Conservation (phyloP, 805 yeast species). For the Maudiozyma serrabonitensis region DNA sequence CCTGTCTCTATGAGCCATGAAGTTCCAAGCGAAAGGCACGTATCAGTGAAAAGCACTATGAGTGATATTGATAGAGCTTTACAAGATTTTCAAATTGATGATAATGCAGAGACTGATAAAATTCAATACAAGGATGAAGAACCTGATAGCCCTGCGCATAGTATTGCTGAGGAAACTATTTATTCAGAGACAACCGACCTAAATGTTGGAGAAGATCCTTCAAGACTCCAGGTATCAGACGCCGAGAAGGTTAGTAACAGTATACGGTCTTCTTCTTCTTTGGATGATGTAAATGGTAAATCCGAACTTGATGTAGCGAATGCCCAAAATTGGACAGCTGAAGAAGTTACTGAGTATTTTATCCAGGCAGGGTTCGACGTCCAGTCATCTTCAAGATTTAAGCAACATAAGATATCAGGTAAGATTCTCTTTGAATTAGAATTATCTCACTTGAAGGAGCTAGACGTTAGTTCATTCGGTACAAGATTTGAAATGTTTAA, state of each 20-base stretch:
- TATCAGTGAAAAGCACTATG: conserved; percentile 45
- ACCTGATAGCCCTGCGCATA: background rate
- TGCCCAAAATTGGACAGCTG: conserved; percentile 69
- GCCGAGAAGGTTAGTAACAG: background rate
- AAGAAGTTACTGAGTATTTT: conserved; percentile 75
- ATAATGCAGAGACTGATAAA: conserved; percentile 3
- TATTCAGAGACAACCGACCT: conserved; percentile 14
- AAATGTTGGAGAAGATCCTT: conserved; percentile 4
- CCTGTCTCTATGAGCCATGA: background rate
- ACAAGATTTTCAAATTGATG: conserved; percentile 43
- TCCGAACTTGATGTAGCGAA: conserved; percentile 13
- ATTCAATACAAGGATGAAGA: background rate
- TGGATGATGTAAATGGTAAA: conserved; percentile 1
- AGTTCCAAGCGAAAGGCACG: conserved; percentile 20
- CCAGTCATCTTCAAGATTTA: conserved; percentile 68
- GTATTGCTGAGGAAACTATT: conserved; percentile 13
- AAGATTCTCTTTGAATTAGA: conserved; percentile 77
- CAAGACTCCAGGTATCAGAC: background rate
- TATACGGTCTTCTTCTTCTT: background rate
- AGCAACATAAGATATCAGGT: conserved; percentile 84
- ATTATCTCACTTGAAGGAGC: conserved; percentile 75
- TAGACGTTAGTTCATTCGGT: conserved; percentile 88
- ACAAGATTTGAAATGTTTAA: conserved; percentile 87
- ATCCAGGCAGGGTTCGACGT: conserved; percentile 62
- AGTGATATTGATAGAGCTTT: conserved; percentile 67